Evolutionary conservation across 192 early-diverging fungal species (phyloP), one percentile per base, ranked within the genome.

Genomic region (Rhizoclosmatium sp.): DNA sequence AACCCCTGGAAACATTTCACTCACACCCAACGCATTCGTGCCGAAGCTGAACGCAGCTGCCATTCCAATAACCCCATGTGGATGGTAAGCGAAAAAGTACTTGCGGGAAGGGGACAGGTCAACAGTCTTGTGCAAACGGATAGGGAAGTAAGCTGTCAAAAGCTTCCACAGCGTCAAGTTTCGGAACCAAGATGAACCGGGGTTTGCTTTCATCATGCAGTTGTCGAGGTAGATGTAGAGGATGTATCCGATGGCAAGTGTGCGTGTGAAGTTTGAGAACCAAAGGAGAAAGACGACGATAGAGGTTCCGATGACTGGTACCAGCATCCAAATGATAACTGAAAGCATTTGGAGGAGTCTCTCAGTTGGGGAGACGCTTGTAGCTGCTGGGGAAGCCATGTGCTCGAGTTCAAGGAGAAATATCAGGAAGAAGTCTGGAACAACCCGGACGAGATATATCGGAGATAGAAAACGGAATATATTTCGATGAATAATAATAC

Each of bases 21-120:
- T 44, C 23, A 82, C 72, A 3, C 49, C 23, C n/a, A 7, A 4
- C 45, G 31, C 44, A 12, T 79, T 39, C 10, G 65, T 76, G 19
- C 68, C 68, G 59, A 82, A 79, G 42, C 46, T 69, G 9, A 45
- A 16, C 10, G n/a, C 16, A 54, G 10, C 3, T 3, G 45, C 72
- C 23, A 80, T 47, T 2, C 31, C 7, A 59, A 39, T 67, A 19
- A 54, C 68, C 39, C 83, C 83, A 76, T 97, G 95, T 31, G 95
- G 95, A 75, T 97, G 95, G 78, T 92, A 92, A 60, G 88, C 94
- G 82, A 97, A 92, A 1, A 97, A 85, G 78, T 96, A 96, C 71
- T 91, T 92, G 42, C 89, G 86, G 47, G 62, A 74, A 4, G 95
- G 88, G 73, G 95, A 92, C 48, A 97, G 81, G 71, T 94, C 90